These are phyloP conservation scores for Zoysia japonica DNA, from an alignment of 176 grass and related monocot genomes.

Conservation along the genomic window DNA sequence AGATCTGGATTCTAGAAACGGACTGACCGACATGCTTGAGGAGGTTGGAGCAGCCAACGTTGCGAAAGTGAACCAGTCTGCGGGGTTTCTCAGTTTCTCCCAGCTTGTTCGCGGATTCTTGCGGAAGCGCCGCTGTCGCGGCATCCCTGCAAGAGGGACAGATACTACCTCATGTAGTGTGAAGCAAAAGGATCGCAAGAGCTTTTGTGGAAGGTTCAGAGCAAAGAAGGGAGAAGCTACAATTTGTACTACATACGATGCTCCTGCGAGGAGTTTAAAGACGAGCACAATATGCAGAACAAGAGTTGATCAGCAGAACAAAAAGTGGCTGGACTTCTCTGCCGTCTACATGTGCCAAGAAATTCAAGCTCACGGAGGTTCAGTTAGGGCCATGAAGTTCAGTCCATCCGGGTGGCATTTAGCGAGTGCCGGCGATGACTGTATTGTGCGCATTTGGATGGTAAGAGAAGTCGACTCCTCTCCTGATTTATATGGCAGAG, in stretches of 20 bases:
- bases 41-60: constrained; percentile 42
- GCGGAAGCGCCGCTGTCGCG: constrained; percentile 16
- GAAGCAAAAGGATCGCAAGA: constrained; percentile 34
- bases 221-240: constrained; percentile 39
- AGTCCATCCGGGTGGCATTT: constrained; percentile 57
- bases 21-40: constrained; percentile 25
- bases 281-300: constrained; percentile 22
- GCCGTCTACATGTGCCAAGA: constrained; percentile 71
- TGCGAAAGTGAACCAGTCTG: constrained; percentile 41
- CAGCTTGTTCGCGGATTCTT: constrained; percentile 34
- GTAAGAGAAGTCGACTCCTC: constrained; percentile 59
- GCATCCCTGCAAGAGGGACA: not conserved
- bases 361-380: constrained; percentile 72
- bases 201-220: constrained; percentile 47
- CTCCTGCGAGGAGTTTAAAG: constrained; percentile 10
- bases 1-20: constrained; percentile 45
- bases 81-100: constrained; percentile 44
- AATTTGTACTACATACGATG: constrained; percentile 29
- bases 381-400: constrained; percentile 70
- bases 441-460: constrained; percentile 58
- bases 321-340: constrained; percentile 73
- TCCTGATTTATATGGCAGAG: constrained; percentile 37
- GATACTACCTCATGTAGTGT: not conserved
- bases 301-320: constrained; percentile 56
- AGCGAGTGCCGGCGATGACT: constrained; percentile 75